Evolutionary conservation across 73 alveolate species (phyloP).

Genomic region (Symbiodinium pilosum): DNA sequence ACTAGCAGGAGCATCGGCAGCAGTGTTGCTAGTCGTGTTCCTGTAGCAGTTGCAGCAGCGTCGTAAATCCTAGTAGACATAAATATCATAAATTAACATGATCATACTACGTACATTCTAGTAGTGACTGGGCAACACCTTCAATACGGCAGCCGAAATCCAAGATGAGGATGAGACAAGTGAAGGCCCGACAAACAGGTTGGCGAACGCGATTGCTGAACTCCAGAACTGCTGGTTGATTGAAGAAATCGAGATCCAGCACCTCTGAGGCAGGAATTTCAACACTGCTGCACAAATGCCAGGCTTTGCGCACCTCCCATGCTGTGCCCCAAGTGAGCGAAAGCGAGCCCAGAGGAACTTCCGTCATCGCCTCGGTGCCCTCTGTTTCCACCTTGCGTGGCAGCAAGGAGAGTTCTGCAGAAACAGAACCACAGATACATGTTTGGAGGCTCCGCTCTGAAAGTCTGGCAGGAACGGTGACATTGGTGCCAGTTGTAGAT

Average conservation of each 20-base stretch:
- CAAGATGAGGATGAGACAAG: no score
- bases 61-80: no score
- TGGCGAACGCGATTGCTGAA: slow-evolving; percentile 19
- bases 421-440: neutral
- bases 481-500: slow-evolving; percentile 38
- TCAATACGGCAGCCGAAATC: no score
- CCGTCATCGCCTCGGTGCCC: slow-evolving; percentile 33
- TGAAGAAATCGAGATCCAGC: slow-evolving; percentile 49
- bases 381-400: neutral
- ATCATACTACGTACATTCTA: no score
- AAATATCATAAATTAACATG: no score
- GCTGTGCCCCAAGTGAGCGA: slow-evolving; percentile 87
- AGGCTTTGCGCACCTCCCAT: slow-evolving; percentile 13
- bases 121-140: no score
- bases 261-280: neutral
- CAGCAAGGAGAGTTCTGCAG: neutral
- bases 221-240: neutral
- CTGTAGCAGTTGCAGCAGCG: no score
- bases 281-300: neutral
- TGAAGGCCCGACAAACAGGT: neutral
- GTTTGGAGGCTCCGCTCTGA: neutral
- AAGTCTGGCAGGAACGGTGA: neutral
- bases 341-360: slow-evolving; percentile 50
- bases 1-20: no score
- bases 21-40: no score